These are phyloP conservation scores for Dryadomyces quercus-mongolicae DNA, from an alignment of 2,329 filamentous ascomycete genomes.

Conservation along the genomic window DNA sequence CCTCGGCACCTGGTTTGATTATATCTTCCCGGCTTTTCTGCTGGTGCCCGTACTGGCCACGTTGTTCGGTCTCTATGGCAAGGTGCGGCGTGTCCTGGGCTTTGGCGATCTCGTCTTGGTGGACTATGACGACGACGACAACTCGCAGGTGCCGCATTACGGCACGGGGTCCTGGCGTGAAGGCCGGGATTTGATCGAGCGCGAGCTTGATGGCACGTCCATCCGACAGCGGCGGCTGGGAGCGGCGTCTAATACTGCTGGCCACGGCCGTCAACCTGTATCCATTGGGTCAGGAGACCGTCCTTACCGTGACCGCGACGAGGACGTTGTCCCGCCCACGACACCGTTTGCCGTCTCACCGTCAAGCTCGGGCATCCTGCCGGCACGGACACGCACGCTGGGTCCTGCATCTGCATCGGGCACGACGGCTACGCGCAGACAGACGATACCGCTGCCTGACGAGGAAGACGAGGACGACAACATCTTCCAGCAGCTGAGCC, in stretches of 20 bases:
- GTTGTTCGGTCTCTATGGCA: constrained; percentile 80
- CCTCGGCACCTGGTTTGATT: constrained; percentile 73
- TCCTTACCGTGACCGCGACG: not conserved
- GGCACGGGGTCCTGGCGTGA: constrained; percentile 84
- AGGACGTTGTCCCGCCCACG: constrained; percentile 18
- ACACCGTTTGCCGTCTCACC: constrained; percentile 32
- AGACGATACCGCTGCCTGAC: constrained; percentile 5
- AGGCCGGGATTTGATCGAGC: constrained; percentile 78
- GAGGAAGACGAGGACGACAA: constrained; percentile 62
- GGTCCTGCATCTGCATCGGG: constrained; percentile 15
- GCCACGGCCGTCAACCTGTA: constrained; percentile 14
- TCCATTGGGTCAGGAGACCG: constrained; percentile 9
- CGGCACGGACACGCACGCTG: constrained; percentile 14
- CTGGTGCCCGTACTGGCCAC: constrained; percentile 76
- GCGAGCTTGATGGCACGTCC: constrained; percentile 60
- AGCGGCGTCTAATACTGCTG: not conserved
- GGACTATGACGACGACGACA: constrained; percentile 58
- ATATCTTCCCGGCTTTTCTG: constrained; percentile 79
- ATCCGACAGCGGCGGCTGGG: constrained; percentile 37
- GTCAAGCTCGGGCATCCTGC: constrained; percentile 12
- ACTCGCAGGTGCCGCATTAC: constrained; percentile 51
- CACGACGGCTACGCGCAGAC: not conserved
- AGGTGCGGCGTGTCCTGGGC: constrained; percentile 63
- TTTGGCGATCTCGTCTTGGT: constrained; percentile 71
- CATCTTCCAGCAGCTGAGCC: constrained; percentile 72